These are phyloP conservation scores for Backusella psychrophila DNA, from an alignment of 192 early-diverging fungal species.

Conservation along the genomic window DNA sequence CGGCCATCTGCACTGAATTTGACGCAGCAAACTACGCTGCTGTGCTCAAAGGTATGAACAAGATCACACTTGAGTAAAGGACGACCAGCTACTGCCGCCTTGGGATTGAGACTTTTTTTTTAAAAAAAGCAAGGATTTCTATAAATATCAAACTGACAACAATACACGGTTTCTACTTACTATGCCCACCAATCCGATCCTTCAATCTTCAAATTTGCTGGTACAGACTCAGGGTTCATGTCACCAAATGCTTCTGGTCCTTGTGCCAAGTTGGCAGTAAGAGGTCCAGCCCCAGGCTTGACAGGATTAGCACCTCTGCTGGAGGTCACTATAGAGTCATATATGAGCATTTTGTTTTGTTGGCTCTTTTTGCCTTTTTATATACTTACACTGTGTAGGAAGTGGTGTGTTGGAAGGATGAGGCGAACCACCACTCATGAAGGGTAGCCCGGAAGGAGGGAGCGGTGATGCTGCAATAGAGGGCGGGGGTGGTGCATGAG, in stretches of 20 bases:
- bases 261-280: background rate
- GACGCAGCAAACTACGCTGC: constrained; percentile 95
- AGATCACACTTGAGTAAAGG: constrained; percentile 57
- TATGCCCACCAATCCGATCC: constrained; percentile 87
- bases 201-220: constrained; percentile 71
- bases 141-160: background rate
- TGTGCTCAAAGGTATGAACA: constrained; percentile 54
- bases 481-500: constrained; percentile 1
- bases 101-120: constrained; percentile 56
- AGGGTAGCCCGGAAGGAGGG: constrained; percentile 6
- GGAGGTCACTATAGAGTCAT: constrained; percentile 9
- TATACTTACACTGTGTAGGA: constrained; percentile 13
- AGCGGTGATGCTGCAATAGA: constrained; percentile 7
- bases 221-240: constrained; percentile 76
- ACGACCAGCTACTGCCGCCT: constrained; percentile 42
- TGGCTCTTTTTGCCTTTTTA: background rate
- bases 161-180: constrained; percentile 25
- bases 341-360: background rate
- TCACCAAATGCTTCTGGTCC: constrained; percentile 51
- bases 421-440: constrained; percentile 10
- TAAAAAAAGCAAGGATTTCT: background rate
- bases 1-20: constrained; percentile 93
- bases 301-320: background rate
- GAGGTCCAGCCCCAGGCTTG: background rate
- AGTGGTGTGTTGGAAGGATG: constrained; percentile 11